Percentiles rank a stretch among this genome's conserved stretches.
These are phyloP conservation scores for Chaetomium globosum DNA, from an alignment of 2,329 filamentous ascomycete genomes.

Conservation along the genomic window DNA sequence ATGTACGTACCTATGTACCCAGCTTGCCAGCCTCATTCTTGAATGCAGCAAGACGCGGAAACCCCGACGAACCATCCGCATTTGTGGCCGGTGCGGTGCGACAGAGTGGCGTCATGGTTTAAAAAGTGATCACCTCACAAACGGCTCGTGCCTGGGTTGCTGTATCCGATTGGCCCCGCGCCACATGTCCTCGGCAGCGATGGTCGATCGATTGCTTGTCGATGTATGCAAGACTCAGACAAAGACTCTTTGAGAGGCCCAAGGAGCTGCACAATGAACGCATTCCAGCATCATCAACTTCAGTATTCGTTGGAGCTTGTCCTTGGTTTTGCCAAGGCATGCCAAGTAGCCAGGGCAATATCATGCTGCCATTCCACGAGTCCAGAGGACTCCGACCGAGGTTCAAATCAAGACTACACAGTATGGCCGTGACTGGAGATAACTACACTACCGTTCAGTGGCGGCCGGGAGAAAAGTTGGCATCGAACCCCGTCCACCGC, in stretches of 20 bases:
- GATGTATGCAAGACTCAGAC: background rate
- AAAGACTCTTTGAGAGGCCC: background rate
- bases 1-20: too few species aligned
- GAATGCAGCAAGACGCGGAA: background rate
- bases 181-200: background rate
- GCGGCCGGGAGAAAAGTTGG: background rate
- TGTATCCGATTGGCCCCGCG: constrained; percentile 17
- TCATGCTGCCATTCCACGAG: background rate
- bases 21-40: background rate
- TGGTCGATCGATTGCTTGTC: background rate
- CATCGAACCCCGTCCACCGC: background rate
- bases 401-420: background rate
- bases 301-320: background rate
- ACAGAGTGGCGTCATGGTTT: background rate
- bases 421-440: background rate
- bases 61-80: background rate
- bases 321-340: background rate
- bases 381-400: background rate
- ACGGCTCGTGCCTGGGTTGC: constrained; percentile 13
- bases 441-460: background rate
- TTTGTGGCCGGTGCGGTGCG: background rate
- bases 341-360: background rate
- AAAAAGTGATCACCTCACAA: background rate
- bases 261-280: background rate
- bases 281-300: constrained; percentile 1